These are phyloP conservation scores for Orobanche coerulescens DNA, from an alignment of 257 asterid species.

Conservation along the genomic window DNA sequence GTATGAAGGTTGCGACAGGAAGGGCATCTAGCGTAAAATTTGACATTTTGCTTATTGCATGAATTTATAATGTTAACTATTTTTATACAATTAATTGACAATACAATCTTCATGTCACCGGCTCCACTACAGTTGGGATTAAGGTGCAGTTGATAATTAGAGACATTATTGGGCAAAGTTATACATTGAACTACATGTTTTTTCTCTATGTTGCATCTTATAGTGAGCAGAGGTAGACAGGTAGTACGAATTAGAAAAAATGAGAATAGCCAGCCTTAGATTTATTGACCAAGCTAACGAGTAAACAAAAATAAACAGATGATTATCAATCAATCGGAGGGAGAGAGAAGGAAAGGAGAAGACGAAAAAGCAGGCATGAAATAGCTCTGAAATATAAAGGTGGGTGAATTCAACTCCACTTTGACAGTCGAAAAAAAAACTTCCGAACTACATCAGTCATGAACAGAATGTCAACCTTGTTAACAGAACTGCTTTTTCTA, in stretches of 20 bases:
- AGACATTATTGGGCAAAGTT: too few species aligned
- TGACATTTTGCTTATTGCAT: too few species aligned
- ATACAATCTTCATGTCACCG: too few species aligned
- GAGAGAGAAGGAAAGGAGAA: neutral
- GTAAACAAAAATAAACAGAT: neutral
- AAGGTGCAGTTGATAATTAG: too few species aligned
- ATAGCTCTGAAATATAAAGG: neutral
- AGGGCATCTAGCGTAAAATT: too few species aligned
- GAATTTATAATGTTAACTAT: too few species aligned
- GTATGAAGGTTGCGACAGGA: too few species aligned
- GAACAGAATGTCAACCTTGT: neutral
- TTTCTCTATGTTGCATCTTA: too few species aligned
- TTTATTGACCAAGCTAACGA: neutral
- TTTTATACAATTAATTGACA: too few species aligned
- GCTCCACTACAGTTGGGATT: too few species aligned
- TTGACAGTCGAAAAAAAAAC: neutral
- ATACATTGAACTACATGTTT: too few species aligned
- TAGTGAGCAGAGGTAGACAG: too few species aligned
- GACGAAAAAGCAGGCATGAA: neutral
- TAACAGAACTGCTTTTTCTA: neutral
- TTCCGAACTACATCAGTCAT: neutral
- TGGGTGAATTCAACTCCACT: neutral
- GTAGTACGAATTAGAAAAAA: neutral
- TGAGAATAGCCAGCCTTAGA: neutral
- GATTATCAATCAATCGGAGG: neutral